These are phyloP conservation scores for Cystobasidium onofrii DNA, from an alignment of 768 basidiomycete species.

Conservation along the genomic window DNA sequence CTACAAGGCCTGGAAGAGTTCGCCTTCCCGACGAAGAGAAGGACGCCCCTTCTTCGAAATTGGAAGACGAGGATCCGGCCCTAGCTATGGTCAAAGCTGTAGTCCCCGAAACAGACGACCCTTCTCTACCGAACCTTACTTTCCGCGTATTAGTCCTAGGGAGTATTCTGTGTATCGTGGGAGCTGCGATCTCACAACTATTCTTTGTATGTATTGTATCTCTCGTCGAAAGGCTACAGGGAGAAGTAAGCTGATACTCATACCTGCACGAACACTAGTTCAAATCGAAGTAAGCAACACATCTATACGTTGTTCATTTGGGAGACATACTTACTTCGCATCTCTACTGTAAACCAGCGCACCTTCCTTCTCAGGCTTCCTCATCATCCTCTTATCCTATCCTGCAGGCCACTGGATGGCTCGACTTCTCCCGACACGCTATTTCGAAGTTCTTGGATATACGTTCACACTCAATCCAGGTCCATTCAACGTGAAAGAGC, in stretches of 20 bases:
- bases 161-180: conserved; percentile 3
- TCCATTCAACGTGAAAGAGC: conserved; percentile 42
- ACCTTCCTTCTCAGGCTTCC: conserved; percentile 41
- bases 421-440: conserved; percentile 33
- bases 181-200: conserved; percentile 42
- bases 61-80: background rate
- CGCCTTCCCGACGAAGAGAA: background rate
- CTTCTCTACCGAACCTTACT: conserved; percentile 41
- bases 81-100: conserved; percentile 29
- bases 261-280: background rate
- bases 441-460: background rate
- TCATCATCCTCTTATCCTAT: conserved; percentile 38
- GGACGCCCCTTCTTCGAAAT: background rate
- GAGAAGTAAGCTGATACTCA: background rate
- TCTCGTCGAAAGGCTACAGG: too few relatives aligned
- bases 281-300: conserved; percentile 20
- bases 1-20: background rate
- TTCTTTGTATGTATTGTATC: conserved; percentile 36
- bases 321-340: too few relatives aligned
- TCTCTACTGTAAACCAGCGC: conserved; percentile 44
- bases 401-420: conserved; percentile 42
- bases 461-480: conserved; percentile 39
- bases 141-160: conserved; percentile 40
- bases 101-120: conserved; percentile 42
- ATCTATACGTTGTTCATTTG: too few relatives aligned